Evolutionary conservation across 495 filamentous ascomycete species (phyloP), one percentile per base, ranked within the genome.

Genomic region (Aspergillus taichungensis): DNA sequence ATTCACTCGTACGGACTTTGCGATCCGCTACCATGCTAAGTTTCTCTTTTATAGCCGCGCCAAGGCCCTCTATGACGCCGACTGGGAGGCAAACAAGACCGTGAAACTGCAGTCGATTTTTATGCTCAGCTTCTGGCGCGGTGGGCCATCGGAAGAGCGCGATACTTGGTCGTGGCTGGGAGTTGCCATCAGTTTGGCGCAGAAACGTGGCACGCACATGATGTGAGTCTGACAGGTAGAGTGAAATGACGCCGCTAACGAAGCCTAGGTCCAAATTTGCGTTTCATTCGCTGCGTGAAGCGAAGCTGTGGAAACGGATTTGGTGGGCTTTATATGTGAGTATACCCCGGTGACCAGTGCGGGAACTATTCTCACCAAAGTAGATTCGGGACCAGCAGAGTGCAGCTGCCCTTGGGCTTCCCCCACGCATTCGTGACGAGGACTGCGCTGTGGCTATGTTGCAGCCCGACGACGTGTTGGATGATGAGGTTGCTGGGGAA

Each of bases 251-350:
- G 18, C 18, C 28, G 18, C 52, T 65, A 30, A 62, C 40, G 32
- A 5, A 3, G 1, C 10, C 14, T 34, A 66, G 66, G 56, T 64
- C 65, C 1, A 66, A 67, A 40, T 51, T 69, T 34, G 59, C 62
- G 8, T 62, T 64, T 35, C 43, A 65, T 28, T 52, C 54, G 12
- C 10, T 54, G 6, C 53, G 51, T 9, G 61, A 67, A 13, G 55
- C 60, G 34, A 64, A 53, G 42, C 32, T 74, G 4, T 61, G 69
- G 53, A 72, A 71, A 43, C 42, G 69, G 13, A 71, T 74, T 8
- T 74, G 69, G 68, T 74, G 71, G 71, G 64, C 68, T 47, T 42
- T 71, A 37, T 74, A 72, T 54, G 68, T 71, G 49, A 36, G 57
- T 50, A 5, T n/a, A 30, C 30, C 12, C 10, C 11, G 27, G 10